phyloP scores from a whole-genome alignment of 2,329 filamentous ascomycete genomes.

The Fusarium marasasianum region DNA sequence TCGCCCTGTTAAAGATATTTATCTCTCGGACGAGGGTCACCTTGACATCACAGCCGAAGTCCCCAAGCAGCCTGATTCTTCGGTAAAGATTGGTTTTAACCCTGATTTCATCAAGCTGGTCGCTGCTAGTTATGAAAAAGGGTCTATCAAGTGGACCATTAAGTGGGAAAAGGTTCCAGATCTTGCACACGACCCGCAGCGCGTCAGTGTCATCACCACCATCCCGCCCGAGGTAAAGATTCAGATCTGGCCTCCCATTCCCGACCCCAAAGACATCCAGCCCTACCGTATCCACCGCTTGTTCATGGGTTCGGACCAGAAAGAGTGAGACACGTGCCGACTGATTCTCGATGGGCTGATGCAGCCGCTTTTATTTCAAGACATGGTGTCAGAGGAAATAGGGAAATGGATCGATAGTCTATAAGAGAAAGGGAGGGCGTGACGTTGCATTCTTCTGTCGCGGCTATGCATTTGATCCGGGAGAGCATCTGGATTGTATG shows the following conservation, averaged over 20 bases:
- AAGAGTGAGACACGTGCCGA: neutral
- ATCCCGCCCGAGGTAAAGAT: neutral
- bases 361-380: neutral
- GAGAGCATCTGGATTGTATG: fast-evolving
- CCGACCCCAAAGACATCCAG: neutral
- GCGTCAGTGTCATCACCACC: neutral
- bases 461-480: fast-evolving
- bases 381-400: neutral
- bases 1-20: neutral
- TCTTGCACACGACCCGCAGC: neutral
- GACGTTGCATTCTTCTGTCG: fast-evolving
- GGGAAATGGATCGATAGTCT: too few relatives aligned
- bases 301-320: neutral
- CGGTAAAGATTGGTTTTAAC: neutral
- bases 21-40: neutral
- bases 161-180: neutral
- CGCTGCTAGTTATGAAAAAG: neutral
- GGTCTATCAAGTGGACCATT: neutral
- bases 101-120: neutral
- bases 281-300: neutral
- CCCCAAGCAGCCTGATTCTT: neutral
- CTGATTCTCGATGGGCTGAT: neutral
- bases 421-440: too few relatives aligned
- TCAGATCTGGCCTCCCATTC: neutral
- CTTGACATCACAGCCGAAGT: neutral